A percentile compares a stretch with the other conserved stretches of the same genome.
These are phyloP conservation scores for Salix dunnii DNA, from an alignment of 345 rosid genomes.

Conservation along the genomic window DNA sequence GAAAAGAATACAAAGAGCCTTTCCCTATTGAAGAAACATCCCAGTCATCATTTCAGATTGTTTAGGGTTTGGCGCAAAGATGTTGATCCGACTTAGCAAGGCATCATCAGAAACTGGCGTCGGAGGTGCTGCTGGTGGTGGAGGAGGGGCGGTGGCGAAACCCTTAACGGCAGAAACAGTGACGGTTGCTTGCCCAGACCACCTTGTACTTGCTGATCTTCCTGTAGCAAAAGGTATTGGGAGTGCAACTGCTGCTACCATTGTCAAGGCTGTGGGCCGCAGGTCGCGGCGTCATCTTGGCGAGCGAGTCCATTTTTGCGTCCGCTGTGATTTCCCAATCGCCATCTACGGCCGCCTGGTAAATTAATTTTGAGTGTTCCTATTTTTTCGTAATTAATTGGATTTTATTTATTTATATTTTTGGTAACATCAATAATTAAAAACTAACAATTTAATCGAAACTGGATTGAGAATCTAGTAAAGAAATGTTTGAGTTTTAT, in stretches of 20 bases:
- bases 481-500: too few species aligned
- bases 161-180: slow-evolving; percentile 65
- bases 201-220: slow-evolving; percentile 93
- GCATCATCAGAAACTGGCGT: slow-evolving; percentile 54
- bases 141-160: slow-evolving; percentile 26
- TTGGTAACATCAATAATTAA: too few species aligned
- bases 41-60: too few species aligned
- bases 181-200: slow-evolving; percentile 93
- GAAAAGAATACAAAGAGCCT: too few species aligned
- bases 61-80: slow-evolving; percentile 8
- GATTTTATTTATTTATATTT: not conserved
- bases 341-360: slow-evolving; percentile 97
- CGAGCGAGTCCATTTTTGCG: slow-evolving; percentile 94
- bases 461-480: too few species aligned
- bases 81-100: slow-evolving; percentile 80
- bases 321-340: slow-evolving; percentile 89
- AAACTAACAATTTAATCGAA: too few species aligned
- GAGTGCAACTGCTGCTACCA: slow-evolving; percentile 56
- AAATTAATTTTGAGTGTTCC: slow-evolving; percentile 4
- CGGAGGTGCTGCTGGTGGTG: slow-evolving; percentile 5
- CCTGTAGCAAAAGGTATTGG: slow-evolving; percentile 98
- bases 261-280: slow-evolving; percentile 67
- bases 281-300: slow-evolving; percentile 92
- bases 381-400: not conserved
- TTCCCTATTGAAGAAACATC: too few species aligned